A percentile compares a stretch with the other conserved stretches of the same genome.
Conservation (phyloP, 140 eudicot genomes). For the Stevia rebaudiana region DNA sequence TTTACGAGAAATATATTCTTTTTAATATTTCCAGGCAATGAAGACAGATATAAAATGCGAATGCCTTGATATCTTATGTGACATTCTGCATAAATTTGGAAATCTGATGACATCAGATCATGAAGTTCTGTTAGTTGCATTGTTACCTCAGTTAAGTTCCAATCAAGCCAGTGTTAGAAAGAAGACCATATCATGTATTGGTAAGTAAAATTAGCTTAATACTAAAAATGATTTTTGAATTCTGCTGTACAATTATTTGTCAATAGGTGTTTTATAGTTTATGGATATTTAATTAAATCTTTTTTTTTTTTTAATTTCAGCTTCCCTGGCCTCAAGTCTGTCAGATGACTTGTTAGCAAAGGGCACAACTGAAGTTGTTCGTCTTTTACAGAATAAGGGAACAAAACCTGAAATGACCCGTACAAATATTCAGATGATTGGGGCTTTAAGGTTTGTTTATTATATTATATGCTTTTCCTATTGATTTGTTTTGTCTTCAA, state of each 20-base stretch:
- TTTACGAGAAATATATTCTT: background rate
- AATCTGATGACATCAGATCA: slow-evolving; percentile 86
- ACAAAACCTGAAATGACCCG: slow-evolving; percentile 82
- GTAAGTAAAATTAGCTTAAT: slow-evolving; percentile 37
- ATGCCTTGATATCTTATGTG: slow-evolving; percentile 89
- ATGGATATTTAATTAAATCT: slow-evolving; percentile 7
- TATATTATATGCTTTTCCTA: background rate
- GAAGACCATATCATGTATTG: slow-evolving; percentile 92
- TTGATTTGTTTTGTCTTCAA: background rate
- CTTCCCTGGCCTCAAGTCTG: slow-evolving; percentile 83
- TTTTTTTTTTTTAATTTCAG: slow-evolving; percentile 33
- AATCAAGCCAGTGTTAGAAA: slow-evolving; percentile 95
- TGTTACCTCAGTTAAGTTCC: slow-evolving; percentile 78
- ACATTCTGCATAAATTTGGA: slow-evolving; percentile 89
- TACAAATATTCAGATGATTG: slow-evolving; percentile 96
- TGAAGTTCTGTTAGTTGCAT: slow-evolving; percentile 63
- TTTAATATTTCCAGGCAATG: slow-evolving; percentile 52
- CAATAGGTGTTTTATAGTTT: background rate
- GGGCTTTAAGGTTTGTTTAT: slow-evolving; percentile 74
- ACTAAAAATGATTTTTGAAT: background rate
- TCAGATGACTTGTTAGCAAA: slow-evolving; percentile 96
- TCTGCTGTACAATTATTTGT: slow-evolving; percentile 4
- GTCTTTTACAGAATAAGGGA: slow-evolving; percentile 53
- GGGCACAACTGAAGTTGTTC: slow-evolving; percentile 83
- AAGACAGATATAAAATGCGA: slow-evolving; percentile 89